Conservation (phyloP, 108 stramenopile genomes). For the Cylindrotheca fusiformis region DNA sequence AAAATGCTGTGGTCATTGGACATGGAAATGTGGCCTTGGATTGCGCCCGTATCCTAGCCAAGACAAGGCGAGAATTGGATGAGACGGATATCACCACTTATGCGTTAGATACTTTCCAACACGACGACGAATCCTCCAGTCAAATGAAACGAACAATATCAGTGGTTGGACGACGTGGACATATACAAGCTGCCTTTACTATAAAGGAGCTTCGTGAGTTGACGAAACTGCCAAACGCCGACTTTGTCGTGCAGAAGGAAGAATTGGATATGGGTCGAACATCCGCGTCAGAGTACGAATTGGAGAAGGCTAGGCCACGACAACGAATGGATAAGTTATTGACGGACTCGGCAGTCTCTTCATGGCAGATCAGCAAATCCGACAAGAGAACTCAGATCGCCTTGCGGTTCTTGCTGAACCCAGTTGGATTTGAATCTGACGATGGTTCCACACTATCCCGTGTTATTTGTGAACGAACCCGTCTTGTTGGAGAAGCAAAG, state of each 20-base stretch:
- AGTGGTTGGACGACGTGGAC: constrained; percentile 95
- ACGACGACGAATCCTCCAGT: neutral
- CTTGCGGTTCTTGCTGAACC: constrained; percentile 90
- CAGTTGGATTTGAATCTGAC: constrained; percentile 53
- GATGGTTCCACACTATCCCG: constrained; percentile 39
- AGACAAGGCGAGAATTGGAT: constrained; percentile 66
- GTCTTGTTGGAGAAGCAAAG: constrained; percentile 73
- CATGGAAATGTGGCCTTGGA: constrained; percentile 98
- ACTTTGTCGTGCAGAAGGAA: constrained; percentile 59
- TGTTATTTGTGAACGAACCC: constrained; percentile 78
- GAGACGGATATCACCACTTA: constrained; percentile 83
- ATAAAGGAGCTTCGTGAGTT: constrained; percentile 98
- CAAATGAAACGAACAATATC: constrained; percentile 29
- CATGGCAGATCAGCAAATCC: neutral
- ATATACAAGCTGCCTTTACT: constrained; percentile 96
- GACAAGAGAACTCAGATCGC: constrained; percentile 39
- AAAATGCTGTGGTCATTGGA: constrained; percentile 85
- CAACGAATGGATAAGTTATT: constrained; percentile 69
- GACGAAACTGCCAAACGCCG: constrained; percentile 62
- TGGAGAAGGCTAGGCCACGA: constrained; percentile 61
- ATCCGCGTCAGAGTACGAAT: constrained; percentile 60
- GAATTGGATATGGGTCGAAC: constrained; percentile 86
- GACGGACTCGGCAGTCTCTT: constrained; percentile 34
- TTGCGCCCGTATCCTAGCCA: constrained; percentile 90
- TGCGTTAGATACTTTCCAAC: constrained; percentile 66